Conservation (phyloP, 345 rosid species). For the Dovyalis caffra region DNA sequence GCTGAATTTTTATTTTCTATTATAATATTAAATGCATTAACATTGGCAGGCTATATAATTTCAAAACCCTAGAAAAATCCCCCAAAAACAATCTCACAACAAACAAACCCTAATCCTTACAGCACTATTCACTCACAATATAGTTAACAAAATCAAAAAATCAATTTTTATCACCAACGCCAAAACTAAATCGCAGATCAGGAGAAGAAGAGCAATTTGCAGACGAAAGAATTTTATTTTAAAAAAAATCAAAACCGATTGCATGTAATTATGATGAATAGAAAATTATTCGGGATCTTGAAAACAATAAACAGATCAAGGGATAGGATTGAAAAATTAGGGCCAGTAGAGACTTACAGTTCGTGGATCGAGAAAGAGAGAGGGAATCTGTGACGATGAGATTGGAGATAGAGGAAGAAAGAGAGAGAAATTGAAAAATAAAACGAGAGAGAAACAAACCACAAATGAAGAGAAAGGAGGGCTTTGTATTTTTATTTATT, state of each 20-base stretch:
- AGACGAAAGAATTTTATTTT: no score
- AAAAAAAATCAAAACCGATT: not conserved
- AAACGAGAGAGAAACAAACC: slow-evolving; percentile 8
- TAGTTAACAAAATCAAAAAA: not conserved
- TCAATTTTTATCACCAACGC: not conserved
- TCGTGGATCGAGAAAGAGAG: slow-evolving; percentile 30
- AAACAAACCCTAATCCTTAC: not conserved
- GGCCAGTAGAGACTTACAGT: slow-evolving; percentile 40
- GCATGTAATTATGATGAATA: not conserved
- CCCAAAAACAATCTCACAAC: not conserved
- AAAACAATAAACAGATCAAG: slow-evolving; percentile 13
- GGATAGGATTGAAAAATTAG: slow-evolving; percentile 19
- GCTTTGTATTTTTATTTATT: not conserved
- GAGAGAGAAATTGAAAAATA: slow-evolving; percentile 7
- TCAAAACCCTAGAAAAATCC: not conserved
- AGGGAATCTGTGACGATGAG: slow-evolving; percentile 43
- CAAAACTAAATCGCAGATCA: slow-evolving; percentile 7
- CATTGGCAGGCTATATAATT: no score
- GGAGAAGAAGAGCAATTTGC: not conserved
- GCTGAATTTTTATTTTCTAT: not conserved
- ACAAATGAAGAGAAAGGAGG: slow-evolving; percentile 15
- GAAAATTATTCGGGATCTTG: slow-evolving; percentile 30
- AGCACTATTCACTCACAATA: not conserved
- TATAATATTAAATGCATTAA: not conserved
- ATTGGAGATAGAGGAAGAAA: slow-evolving; percentile 14